phyloP scores from a whole-genome alignment of 257 asterid genomes.

The Jasminum sambac region DNA sequence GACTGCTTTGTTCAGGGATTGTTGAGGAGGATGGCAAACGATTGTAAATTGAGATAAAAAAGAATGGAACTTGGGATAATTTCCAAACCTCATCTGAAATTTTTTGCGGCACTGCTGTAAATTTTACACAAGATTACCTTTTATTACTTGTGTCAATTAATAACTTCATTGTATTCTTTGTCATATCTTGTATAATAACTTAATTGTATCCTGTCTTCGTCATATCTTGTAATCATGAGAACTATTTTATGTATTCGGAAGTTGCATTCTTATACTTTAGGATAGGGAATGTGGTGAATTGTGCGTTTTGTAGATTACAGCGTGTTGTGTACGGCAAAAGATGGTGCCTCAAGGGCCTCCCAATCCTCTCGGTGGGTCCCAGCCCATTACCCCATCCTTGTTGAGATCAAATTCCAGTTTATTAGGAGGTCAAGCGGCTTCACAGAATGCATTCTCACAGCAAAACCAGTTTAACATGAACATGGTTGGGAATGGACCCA shows the following conservation, averaged over 20 bases:
- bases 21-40: not conserved
- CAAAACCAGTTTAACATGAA: conserved; percentile 41
- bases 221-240: not conserved
- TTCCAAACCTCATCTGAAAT: conserved; percentile 22
- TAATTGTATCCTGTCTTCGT: not conserved
- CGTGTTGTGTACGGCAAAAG: conserved; percentile 22
- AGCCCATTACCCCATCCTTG: conserved; percentile 17
- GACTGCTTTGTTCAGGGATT: conserved; percentile 42
- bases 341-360: conserved; percentile 91
- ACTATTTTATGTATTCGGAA: not conserved
- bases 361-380: conserved; percentile 25
- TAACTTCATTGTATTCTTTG: not conserved
- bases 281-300: conserved; percentile 22
- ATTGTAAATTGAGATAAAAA: not conserved
- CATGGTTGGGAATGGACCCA: conserved; percentile 1
- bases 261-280: conserved; percentile 21
- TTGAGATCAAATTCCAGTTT: conserved; percentile 12
- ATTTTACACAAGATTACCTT: conserved; percentile 25
- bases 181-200: not conserved
- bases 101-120: conserved; percentile 4
- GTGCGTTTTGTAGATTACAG: conserved; percentile 14
- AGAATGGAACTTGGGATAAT: conserved; percentile 26
- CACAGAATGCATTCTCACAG: conserved; percentile 67
- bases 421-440: conserved; percentile 60
- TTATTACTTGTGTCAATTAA: not conserved